Evolutionary conservation across 2,329 filamentous ascomycete genomes (phyloP).

Genomic region (Podosphaera aphanis): DNA sequence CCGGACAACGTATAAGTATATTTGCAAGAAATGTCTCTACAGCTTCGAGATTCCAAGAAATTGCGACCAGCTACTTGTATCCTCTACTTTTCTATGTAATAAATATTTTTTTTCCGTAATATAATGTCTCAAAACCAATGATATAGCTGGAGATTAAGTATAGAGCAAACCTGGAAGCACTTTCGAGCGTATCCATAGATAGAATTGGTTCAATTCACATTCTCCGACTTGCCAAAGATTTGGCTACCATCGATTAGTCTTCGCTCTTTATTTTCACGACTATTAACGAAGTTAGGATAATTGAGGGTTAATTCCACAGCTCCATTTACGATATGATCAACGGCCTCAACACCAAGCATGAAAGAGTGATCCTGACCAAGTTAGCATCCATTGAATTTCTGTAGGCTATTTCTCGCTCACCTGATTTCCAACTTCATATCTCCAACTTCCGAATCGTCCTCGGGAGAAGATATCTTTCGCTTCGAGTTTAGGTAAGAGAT

Average conservation of each 20-base stretch:
- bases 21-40: too few relatives aligned
- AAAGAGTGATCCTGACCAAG: slow-evolving; percentile 43
- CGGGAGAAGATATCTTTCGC: slow-evolving; percentile 81
- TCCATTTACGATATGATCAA: slow-evolving; percentile 49
- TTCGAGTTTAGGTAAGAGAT: slow-evolving; percentile 82
- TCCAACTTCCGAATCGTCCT: slow-evolving; percentile 93
- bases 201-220: background rate
- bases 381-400: background rate
- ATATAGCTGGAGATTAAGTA: background rate
- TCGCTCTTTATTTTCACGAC: slow-evolving; percentile 18
- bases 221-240: slow-evolving; percentile 5
- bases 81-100: too few relatives aligned
- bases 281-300: slow-evolving; percentile 56
- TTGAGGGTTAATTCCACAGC: slow-evolving; percentile 54
- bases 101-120: background rate
- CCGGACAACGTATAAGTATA: too few relatives aligned
- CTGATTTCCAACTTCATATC: slow-evolving; percentile 51
- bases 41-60: too few relatives aligned
- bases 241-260: slow-evolving; percentile 17
- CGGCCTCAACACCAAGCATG: slow-evolving; percentile 56
- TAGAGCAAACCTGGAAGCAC: background rate
- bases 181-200: background rate
- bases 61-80: too few relatives aligned
- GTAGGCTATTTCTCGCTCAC: background rate
- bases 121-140: background rate